A percentile compares a stretch with the other conserved stretches of the same genome.
Conservation (phyloP, 1,284 basidiomycete genomes). For the Trametes versicolor region DNA sequence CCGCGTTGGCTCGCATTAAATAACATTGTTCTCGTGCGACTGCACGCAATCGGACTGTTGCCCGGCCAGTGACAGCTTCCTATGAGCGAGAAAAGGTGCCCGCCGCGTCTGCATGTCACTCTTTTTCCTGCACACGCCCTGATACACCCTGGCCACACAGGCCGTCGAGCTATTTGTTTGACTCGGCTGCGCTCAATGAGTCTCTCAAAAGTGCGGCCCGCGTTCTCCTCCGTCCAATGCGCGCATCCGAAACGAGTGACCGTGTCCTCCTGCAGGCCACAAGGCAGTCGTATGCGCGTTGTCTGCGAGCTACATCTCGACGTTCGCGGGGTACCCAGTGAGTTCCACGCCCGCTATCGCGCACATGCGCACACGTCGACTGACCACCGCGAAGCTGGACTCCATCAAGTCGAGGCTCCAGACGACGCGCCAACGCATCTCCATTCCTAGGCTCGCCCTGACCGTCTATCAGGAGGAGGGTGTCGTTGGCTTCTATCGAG, state of each 20-base stretch:
- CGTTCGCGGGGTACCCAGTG: constrained; percentile 85
- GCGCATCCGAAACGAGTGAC: constrained; percentile 25
- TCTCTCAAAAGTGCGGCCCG: constrained; percentile 65
- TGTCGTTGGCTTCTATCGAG: constrained; percentile 90
- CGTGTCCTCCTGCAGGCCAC: constrained; percentile 59
- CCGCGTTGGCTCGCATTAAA: constrained; percentile 34
- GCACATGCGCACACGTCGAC: constrained; percentile 7
- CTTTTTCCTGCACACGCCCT: constrained; percentile 18
- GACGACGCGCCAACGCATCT: constrained; percentile 81
- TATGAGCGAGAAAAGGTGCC: constrained; percentile 84
- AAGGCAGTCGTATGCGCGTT: constrained; percentile 86
- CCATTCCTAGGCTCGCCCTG: constrained; percentile 76
- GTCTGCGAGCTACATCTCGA: constrained; percentile 85
- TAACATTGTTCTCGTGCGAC: constrained; percentile 53
- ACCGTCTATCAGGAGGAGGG: constrained; percentile 92
- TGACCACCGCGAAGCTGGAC: constrained; percentile 65
- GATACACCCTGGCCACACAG: constrained; percentile 45
- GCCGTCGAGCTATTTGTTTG: constrained; percentile 68
- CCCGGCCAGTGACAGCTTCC: constrained; percentile 66
- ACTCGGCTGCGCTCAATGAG: constrained; percentile 69
- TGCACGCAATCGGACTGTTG: constrained; percentile 69
- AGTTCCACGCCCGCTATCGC: constrained; percentile 38
- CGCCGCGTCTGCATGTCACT: constrained; percentile 18
- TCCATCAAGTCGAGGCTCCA: constrained; percentile 93
- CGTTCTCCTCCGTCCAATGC: background rate